Evolutionary conservation across 768 basidiomycete species (phyloP), one percentile per base, ranked within the genome.

Genomic region (Crassisporium funariophilum): DNA sequence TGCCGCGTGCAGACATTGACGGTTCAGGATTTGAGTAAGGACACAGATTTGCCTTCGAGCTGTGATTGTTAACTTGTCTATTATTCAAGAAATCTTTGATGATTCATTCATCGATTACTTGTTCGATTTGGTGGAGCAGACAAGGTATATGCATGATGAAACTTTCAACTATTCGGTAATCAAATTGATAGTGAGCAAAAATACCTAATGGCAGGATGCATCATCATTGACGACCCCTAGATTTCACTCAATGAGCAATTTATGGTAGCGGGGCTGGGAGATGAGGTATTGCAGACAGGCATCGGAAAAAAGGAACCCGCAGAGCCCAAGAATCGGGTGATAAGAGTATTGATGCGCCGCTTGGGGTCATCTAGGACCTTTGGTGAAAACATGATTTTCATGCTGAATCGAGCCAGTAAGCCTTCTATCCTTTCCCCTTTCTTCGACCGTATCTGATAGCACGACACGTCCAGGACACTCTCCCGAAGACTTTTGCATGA

Each of bases 351-450:
- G 17, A 86, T 91, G 74, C 75, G 86, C n/a, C 82, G 94, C 15
- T 67, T 91, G 20, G 85, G 88, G 3, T 82, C 82, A n/a, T 90
- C 84, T 67, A 91, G 90, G 72, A 97, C 97, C 0, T 97, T 99
- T 60, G 94, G 95, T 3, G 95, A 94, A 70, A 99, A 98, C 63
- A 82, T 99, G 77, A 98, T 99, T 46, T 99, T 98, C 67, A 99
- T 99, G 89, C 73, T 99, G 35, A 98, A 99, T 60, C 84, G 97
- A 49, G 89, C 95, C 35, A 79, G 94, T 95, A 60, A 57, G 89
- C 76, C 20, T 34, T 35, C 6, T 17, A 27, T 1, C n/a, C 44
- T 4, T 25, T 41, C 3, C n/a, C n/a, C n/a, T n/a, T n/a, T n/a
- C n/a, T n/a, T n/a, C n/a, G n/a, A n/a, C n/a, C n/a, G n/a, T n/a